Evolutionary conservation across 164 flowering plant species (phyloP).

Genomic region (Saururus chinensis): DNA sequence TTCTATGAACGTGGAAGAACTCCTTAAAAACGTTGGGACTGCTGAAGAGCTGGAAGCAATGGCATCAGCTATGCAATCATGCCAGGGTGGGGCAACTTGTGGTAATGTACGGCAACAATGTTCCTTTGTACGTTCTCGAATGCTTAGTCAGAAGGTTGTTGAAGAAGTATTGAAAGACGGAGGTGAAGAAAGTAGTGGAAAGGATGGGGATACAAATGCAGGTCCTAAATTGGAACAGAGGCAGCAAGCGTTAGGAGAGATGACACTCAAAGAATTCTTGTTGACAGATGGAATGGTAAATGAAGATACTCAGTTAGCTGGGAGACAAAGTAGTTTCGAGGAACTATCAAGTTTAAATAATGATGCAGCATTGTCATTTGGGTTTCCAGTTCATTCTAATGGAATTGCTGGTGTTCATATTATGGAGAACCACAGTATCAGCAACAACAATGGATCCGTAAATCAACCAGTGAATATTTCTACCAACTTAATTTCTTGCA

Average conservation of each 20-base stretch:
- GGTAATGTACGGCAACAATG: slow-evolving; percentile 22
- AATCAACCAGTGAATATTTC: slow-evolving; percentile 14
- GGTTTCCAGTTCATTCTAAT: slow-evolving; percentile 13
- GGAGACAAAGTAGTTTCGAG: slow-evolving; percentile 9
- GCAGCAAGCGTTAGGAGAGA: slow-evolving; percentile 30
- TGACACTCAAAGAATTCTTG: slow-evolving; percentile 81
- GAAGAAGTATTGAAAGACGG: slow-evolving; percentile 80
- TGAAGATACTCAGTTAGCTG: slow-evolving; percentile 33
- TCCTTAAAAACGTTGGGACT: slow-evolving; percentile 47
- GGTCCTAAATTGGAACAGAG: slow-evolving; percentile 17
- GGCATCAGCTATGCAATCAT: slow-evolving; percentile 4
- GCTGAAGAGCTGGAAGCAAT: slow-evolving; percentile 31
- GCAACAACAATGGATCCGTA: neutral
- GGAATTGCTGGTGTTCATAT: slow-evolving; percentile 5
- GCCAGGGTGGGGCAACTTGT: slow-evolving; percentile 4
- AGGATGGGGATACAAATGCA: slow-evolving; percentile 7
- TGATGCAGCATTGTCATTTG: slow-evolving; percentile 16
- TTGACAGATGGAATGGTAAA: slow-evolving; percentile 61
- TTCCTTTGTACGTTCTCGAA: slow-evolving; percentile 27
- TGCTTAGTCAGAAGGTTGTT: slow-evolving; percentile 32
- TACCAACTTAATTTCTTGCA: slow-evolving; percentile 12
- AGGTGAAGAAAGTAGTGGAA: slow-evolving; percentile 21
- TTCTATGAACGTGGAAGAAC: slow-evolving; percentile 64
- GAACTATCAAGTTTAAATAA: slow-evolving; percentile 10
- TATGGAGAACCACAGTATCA: slow-evolving; percentile 4